Evolutionary conservation across 768 basidiomycete species (phyloP).

Genomic region (Calvatia gigantea): DNA sequence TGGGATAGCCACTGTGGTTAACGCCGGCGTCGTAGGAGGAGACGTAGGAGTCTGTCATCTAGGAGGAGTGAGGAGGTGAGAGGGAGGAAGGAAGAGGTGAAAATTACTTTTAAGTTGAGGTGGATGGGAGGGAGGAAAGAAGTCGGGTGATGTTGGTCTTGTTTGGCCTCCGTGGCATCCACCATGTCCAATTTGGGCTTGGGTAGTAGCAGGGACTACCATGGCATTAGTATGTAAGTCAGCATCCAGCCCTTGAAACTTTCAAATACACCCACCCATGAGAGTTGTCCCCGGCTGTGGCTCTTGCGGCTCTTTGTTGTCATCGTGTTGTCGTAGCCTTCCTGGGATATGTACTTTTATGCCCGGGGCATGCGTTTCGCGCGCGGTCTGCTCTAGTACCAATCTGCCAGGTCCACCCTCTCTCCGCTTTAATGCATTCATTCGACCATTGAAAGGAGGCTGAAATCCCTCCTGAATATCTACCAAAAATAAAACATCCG

Average conservation of each 20-base stretch:
- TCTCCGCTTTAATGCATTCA: neutral
- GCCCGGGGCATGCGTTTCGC: constrained; percentile 7
- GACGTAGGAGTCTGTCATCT: constrained; percentile 77
- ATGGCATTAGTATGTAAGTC: too few relatives aligned
- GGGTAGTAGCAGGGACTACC: constrained; percentile 46
- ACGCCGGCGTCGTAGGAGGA: constrained; percentile 56
- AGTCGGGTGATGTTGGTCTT: constrained; percentile 44
- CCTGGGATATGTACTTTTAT: constrained; percentile 8
- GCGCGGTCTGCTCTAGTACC: constrained; percentile 5
- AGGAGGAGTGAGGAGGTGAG: constrained; percentile 25
- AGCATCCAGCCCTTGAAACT: too few relatives aligned
- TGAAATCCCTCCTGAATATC: constrained; percentile 2
- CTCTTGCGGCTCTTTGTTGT: constrained; percentile 8
- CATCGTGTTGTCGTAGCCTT: constrained; percentile 1
- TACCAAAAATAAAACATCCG: constrained; percentile 5
- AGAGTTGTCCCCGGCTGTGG: constrained; percentile 19
- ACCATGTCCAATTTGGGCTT: constrained; percentile 42
- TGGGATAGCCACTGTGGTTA: constrained; percentile 54
- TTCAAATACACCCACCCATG: constrained; percentile 25
- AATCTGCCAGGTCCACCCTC: constrained; percentile 5
- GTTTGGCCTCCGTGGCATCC: constrained; percentile 42
- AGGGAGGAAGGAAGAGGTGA: constrained; percentile 27
- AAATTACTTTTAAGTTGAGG: constrained; percentile 51
- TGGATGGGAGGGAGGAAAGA: constrained; percentile 51
- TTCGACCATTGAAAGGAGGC: constrained; percentile 4